A percentile compares a stretch with the other conserved stretches of the same genome.
Conservation (phyloP, 768 basidiomycete species). For the Pleurotus pulmonarius region DNA sequence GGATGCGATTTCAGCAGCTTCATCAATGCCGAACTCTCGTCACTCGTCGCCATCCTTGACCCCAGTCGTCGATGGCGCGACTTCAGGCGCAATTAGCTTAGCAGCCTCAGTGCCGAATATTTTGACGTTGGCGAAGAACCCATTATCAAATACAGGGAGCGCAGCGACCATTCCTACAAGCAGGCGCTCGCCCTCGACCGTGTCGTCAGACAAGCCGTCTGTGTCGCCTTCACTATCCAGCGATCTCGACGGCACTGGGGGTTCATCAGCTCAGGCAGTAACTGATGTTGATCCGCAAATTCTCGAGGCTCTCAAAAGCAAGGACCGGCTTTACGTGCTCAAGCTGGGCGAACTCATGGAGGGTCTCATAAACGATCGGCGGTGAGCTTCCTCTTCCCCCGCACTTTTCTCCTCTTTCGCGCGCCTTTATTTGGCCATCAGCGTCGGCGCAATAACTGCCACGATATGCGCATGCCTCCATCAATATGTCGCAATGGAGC, state of each 20-base stretch:
- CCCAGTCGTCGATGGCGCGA: not conserved
- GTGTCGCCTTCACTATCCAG: not conserved
- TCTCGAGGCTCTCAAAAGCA: slow-evolving; percentile 81
- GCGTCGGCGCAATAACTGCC: too few species aligned
- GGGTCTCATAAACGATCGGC: slow-evolving; percentile 68
- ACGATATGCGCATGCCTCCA: not conserved
- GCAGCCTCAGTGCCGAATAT: too few species aligned
- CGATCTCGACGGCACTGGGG: not conserved
- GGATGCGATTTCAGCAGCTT: not conserved
- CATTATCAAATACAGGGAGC: not conserved
- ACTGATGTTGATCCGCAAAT: slow-evolving; percentile 74
- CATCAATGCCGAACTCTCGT: slow-evolving; percentile 4
- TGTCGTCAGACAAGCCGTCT: slow-evolving; percentile 3
- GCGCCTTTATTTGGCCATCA: too few species aligned
- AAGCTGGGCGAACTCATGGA: slow-evolving; percentile 90
- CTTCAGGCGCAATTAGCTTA: not conserved
- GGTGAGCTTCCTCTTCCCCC: slow-evolving; percentile 38
- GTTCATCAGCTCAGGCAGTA: not conserved
- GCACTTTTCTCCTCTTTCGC: slow-evolving; percentile 8
- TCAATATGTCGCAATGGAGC: not conserved
- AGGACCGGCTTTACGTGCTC: slow-evolving; percentile 83
- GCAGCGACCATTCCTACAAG: not conserved
- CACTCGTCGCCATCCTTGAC: not conserved
- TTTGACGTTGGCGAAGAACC: too few species aligned
- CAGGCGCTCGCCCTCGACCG: slow-evolving; percentile 2